Evolutionary conservation across 768 basidiomycete species (phyloP), one percentile per base, ranked within the genome.

Genomic region (Auricularia sp.): DNA sequence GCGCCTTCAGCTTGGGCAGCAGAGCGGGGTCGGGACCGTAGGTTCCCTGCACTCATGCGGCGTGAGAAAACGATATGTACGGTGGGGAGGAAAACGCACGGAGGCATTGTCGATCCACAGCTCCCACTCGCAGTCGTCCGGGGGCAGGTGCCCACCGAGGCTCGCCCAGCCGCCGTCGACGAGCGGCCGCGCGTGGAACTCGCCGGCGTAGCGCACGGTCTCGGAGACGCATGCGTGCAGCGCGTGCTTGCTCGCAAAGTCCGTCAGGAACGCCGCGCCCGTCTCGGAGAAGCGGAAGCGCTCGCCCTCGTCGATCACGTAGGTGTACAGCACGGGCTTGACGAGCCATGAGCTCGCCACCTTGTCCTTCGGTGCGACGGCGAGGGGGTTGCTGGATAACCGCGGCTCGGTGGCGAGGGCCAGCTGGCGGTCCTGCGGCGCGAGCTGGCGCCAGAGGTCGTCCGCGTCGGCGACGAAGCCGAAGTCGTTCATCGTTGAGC

Each of bases 201-300:
- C 90, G 29, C 90, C 90, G 59, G 82, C 81, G 70, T 90, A 92
- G 62, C 87, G 79, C 66, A 92, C 90, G 16, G 75, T 73, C 66
- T 81, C 78, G n/a, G 80, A 80, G 71, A 89, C 90, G 72, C 90
- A 88, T 44, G 85, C 79, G 75, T 93, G 91, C 71, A 94, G 79
- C 3, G 90, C 92, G 71, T 94, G 92, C 75, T 94, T 94, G 35
- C 87, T 89, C 54, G 86, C 88, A 71, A 92, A 88, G 74, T 92
- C 89, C 67, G 92, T 89, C 70, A 92, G 90, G 76, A 93, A 93
- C 45, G 89, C 87, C 13, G 90, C 89, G 18, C 90, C 90, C 2
- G 91, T 94, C 74, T 92, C 91, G 34, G 89, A 90, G 75, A 93
- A 92, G 33, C 91, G 83, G 68, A 92, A 80, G 8, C 88, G 82